Percentiles rank a stretch among this genome's conserved stretches.
Evolutionary conservation across 805 yeast genomes (phyloP).

Genomic region (Candida anglica): DNA sequence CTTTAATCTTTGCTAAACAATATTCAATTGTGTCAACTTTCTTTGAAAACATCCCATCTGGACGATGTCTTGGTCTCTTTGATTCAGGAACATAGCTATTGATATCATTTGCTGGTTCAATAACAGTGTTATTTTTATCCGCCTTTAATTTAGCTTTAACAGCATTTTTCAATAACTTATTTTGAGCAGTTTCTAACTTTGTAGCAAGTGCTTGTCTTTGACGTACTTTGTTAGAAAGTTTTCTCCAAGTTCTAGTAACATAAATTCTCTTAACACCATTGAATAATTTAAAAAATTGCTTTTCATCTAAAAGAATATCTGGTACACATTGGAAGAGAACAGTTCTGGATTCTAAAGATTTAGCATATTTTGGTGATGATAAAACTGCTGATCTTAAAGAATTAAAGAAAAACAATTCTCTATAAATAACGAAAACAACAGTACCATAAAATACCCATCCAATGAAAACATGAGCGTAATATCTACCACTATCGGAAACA

Average conservation of each 20-base stretch:
- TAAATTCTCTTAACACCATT: constrained; percentile 80
- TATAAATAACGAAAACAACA: constrained; percentile 67
- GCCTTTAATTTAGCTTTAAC: constrained; percentile 59
- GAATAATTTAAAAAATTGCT: constrained; percentile 69
- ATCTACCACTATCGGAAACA: constrained; percentile 54
- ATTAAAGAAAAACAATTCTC: constrained; percentile 77
- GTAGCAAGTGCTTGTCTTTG: constrained; percentile 58
- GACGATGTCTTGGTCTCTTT: constrained; percentile 60
- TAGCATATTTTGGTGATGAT: constrained; percentile 77
- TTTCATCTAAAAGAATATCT: constrained; percentile 63
- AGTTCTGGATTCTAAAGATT: constrained; percentile 70
- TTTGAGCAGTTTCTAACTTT: constrained; percentile 66
- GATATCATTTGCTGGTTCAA: constrained; percentile 46
- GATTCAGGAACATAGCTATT: constrained; percentile 57
- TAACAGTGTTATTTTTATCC: constrained; percentile 47
- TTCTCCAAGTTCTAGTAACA: constrained; percentile 64
- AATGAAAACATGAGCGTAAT: constrained; percentile 81
- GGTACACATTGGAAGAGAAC: constrained; percentile 85
- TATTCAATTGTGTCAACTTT: constrained; percentile 63
- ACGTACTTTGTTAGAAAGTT: constrained; percentile 51
- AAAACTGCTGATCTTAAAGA: constrained; percentile 74
- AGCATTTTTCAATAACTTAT: constrained; percentile 54
- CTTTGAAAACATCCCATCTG: constrained; percentile 38
- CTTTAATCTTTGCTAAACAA: constrained; percentile 54
- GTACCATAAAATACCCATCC: constrained; percentile 77